Evolutionary conservation across 2,329 filamentous ascomycete genomes (phyloP), one percentile per base, ranked within the genome.

Genomic region (Aphanoascus verrucosus): DNA sequence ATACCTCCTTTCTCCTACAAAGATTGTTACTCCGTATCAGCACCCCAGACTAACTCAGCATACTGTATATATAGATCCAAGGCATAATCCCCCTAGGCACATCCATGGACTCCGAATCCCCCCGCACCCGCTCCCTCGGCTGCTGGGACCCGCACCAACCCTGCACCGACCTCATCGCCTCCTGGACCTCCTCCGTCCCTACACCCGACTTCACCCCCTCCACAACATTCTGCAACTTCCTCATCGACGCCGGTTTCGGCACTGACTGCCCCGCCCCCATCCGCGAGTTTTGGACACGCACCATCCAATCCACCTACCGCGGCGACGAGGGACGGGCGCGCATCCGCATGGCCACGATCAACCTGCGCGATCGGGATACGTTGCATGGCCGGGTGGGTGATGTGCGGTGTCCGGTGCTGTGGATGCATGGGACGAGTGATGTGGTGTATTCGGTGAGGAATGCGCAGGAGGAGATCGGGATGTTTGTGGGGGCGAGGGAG

Each of bases 31-130:
- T 9, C 15, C 40, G 11, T 12, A 37, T 37, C 8, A 28, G 2
- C 17, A n/a, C 17, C 35, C 5, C 46, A 12, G 9, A 49, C 17
- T 11, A 9, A 34, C 28, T 14, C 12, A 1, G 19, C 37, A 41
- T 37, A 5, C 12, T 23, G 42, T 19, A 17, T 40, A 41, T 23
- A 42, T 52, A 77, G 74, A 75, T 79, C 57, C 60, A 64, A 28
- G 77, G 77, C 5, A 70, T 79, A 50, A 71, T 79, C 19, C 74
- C 74, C 0, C 64, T 79, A 7, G 76, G 76, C 15, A 77, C 76
- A 3, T 77, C 74, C 0, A 66, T 79, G 62, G 75, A 78, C 63
- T 71, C 64, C 53, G 76, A 79, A 57, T 73, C 70, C 31, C 60
- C 68, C 14, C 65, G 69, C 14, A 72, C 69, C 12, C 69, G 72